These are phyloP conservation scores for Stemphylium lycopersici DNA, from an alignment of 2,329 filamentous ascomycete species.

Conservation along the genomic window DNA sequence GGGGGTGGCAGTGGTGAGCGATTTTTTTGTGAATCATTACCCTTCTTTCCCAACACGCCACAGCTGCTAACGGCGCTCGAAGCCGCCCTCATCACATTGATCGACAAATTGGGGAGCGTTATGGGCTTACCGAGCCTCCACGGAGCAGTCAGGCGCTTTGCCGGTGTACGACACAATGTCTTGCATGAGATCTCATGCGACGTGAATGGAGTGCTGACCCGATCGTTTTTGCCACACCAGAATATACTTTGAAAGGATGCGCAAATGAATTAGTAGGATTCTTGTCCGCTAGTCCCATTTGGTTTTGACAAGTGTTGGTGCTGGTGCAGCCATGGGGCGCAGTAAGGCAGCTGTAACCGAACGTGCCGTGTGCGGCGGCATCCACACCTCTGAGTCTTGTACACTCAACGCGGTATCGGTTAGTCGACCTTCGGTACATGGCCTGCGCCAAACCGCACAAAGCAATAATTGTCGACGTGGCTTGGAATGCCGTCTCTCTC, in stretches of 20 bases:
- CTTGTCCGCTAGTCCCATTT: slow-evolving; percentile 1
- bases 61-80: slow-evolving; percentile 3
- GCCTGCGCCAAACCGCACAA: slow-evolving; percentile 9
- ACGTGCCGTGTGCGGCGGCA: background rate
- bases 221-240: slow-evolving; percentile 1
- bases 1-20: background rate
- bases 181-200: slow-evolving; percentile 9
- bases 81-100: slow-evolving; percentile 3
- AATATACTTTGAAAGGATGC: background rate
- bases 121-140: slow-evolving; percentile 6
- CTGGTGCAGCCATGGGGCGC: slow-evolving; percentile 17
- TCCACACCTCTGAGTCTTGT: slow-evolving; percentile 5
- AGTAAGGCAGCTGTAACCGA: slow-evolving; percentile 11
- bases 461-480: slow-evolving; percentile 13
- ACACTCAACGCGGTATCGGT: slow-evolving; percentile 13
- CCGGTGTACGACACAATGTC: slow-evolving; percentile 12
- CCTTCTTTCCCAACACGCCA: background rate
- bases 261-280: background rate
- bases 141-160: slow-evolving; percentile 7
- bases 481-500: slow-evolving; percentile 13
- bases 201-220: slow-evolving; percentile 2
- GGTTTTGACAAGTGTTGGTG: slow-evolving; percentile 9
- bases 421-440: slow-evolving; percentile 22
- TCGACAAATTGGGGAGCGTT: background rate
- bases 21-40: slow-evolving; percentile 1